phyloP scores from a whole-genome alignment of 352 stramenopile species.

The Globisporangium nodosum region DNA sequence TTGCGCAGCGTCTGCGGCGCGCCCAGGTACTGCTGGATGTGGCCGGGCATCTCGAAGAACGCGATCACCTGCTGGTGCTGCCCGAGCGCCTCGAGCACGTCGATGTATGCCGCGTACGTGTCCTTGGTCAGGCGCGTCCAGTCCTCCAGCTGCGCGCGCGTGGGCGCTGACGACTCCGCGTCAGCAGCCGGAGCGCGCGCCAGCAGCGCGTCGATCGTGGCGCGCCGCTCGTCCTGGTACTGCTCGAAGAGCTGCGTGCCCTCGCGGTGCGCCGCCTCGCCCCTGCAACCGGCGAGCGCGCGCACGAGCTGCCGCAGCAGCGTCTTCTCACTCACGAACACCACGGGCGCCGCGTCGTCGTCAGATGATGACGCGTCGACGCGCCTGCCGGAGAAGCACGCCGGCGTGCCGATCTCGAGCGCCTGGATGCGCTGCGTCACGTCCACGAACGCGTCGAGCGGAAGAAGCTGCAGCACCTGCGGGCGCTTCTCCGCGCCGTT shows the following conservation, averaged over 20 bases:
- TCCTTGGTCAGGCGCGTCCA: constrained; percentile 12
- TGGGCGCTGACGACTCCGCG: not conserved
- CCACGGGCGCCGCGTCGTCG: not conserved
- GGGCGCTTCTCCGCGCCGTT: not conserved
- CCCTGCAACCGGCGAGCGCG: not conserved
- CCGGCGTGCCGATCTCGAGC: constrained; percentile 11
- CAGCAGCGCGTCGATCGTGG: constrained; percentile 1
- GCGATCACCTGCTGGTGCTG: constrained; percentile 1
- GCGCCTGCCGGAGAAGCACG: constrained; percentile 20
- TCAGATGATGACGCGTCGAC: not conserved
- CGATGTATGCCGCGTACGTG: constrained; percentile 6
- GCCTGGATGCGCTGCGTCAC: constrained; percentile 8
- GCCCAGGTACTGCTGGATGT: constrained; percentile 2
- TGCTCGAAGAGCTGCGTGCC: constrained; percentile 7
- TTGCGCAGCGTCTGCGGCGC: constrained; percentile 11
- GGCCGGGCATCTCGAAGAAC: constrained; percentile 2
- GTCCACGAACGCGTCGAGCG: constrained; percentile 24
- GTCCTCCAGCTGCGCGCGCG: constrained; percentile 2
- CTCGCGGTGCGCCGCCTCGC: not conserved
- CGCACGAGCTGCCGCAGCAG: constrained; percentile 11
- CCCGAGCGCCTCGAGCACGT: constrained; percentile 1
- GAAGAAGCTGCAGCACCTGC: constrained; percentile 31
- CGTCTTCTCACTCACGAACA: constrained; percentile 14
- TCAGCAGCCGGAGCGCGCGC: not conserved
- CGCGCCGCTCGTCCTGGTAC: constrained; percentile 5